phyloP scores from a whole-genome alignment of 139 green algal genomes.

The Pseudopediastrum boryanum region DNA sequence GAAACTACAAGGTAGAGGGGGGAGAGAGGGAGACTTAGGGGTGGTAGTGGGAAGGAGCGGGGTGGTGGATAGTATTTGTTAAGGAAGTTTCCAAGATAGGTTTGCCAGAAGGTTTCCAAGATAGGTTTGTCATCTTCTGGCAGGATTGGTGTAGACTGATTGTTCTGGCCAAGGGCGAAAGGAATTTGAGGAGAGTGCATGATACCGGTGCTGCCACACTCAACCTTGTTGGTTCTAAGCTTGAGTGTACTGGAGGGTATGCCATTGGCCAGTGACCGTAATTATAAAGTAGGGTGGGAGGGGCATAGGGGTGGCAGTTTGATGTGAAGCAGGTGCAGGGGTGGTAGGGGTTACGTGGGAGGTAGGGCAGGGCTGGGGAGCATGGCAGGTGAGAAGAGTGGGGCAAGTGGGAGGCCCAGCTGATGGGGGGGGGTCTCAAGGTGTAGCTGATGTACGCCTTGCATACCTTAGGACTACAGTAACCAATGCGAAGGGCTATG shows the following conservation, averaged over 20 bases:
- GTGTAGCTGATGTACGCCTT: too few relatives aligned
- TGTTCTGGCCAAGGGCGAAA: too few relatives aligned
- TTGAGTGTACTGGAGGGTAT: background rate
- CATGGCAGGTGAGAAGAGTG: background rate
- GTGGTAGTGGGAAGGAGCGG: background rate
- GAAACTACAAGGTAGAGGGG: constrained; percentile 84
- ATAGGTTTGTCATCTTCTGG: too few relatives aligned
- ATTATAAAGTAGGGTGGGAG: constrained; percentile 8
- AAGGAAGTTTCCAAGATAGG: background rate
- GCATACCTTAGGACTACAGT: too few relatives aligned
- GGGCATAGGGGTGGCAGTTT: background rate
- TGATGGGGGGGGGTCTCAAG: background rate
- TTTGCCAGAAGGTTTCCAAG: background rate
- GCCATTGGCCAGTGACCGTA: background rate
- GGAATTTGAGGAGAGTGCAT: too few relatives aligned
- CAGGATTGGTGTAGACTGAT: too few relatives aligned
- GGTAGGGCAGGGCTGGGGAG: background rate
- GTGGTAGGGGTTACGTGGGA: background rate
- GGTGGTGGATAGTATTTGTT: background rate
- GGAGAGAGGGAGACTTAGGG: background rate
- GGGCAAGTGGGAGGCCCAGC: background rate
- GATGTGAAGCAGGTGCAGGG: background rate
- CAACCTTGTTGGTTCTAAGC: too few relatives aligned
- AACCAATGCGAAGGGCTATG: too few relatives aligned
- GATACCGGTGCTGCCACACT: too few relatives aligned